phyloP scores from a whole-genome alignment of 768 basidiomycete genomes.

The Boletales sp. region DNA sequence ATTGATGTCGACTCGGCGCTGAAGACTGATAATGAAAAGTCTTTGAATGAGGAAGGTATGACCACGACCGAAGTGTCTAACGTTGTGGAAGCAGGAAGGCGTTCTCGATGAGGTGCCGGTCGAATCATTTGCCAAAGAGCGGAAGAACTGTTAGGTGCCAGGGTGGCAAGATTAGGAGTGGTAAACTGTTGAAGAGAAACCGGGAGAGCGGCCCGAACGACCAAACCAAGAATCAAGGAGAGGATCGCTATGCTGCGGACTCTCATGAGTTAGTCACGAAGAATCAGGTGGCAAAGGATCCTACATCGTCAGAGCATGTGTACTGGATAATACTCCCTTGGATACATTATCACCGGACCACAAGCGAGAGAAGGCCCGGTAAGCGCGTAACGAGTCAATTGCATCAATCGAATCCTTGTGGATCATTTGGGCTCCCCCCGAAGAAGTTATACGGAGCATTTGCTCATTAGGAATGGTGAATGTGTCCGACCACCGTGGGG shows the following conservation, averaged over 20 bases:
- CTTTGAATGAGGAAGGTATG: constrained; percentile 42
- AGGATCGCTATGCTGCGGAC: constrained; percentile 59
- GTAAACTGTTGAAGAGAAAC: constrained; percentile 20
- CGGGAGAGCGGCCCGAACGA: constrained; percentile 30
- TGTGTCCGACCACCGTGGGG: constrained; percentile 40
- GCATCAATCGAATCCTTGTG: constrained; percentile 43
- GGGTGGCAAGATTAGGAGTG: constrained; percentile 14
- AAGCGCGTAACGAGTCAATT: constrained; percentile 40
- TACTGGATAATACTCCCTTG: constrained; percentile 43
- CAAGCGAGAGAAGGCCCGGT: constrained; percentile 45
- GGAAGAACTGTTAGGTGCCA: constrained; percentile 23
- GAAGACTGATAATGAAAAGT: constrained; percentile 50
- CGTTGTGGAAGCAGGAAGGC: constrained; percentile 26
- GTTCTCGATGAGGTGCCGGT: constrained; percentile 39
- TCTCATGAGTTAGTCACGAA: constrained; percentile 9
- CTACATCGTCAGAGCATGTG: constrained; percentile 66
- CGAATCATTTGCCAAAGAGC: constrained; percentile 42
- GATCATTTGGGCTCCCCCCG: constrained; percentile 38
- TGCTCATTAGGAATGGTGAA: constrained; percentile 40
- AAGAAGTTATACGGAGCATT: constrained; percentile 36
- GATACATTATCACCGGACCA: constrained; percentile 33
- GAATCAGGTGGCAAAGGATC: constrained; percentile 21
- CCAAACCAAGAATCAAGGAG: constrained; percentile 60
- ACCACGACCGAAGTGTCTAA: constrained; percentile 27
- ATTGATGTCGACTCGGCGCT: constrained; percentile 41